Conservation (phyloP, 1,284 basidiomycete species). For the Rhizoctonia solani region DNA sequence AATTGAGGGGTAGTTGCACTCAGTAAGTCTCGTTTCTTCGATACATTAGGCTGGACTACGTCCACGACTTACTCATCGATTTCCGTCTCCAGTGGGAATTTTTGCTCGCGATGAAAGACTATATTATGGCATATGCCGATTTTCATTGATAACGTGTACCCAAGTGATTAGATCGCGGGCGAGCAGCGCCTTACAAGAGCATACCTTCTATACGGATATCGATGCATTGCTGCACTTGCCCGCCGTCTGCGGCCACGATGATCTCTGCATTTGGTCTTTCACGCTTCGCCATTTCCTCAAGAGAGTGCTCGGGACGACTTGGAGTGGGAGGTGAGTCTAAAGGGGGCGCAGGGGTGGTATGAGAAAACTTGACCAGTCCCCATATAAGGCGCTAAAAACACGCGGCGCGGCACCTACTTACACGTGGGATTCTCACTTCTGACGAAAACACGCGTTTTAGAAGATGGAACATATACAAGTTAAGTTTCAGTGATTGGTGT, state of each 20-base stretch:
- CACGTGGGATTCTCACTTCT: slow-evolving; percentile 34
- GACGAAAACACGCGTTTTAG: slow-evolving; percentile 33
- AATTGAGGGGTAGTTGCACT: slow-evolving; percentile 2
- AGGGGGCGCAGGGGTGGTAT: slow-evolving; percentile 24
- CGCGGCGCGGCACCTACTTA: slow-evolving; percentile 31
- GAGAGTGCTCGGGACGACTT: background rate
- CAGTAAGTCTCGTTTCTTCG: slow-evolving; percentile 9
- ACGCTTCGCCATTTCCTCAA: slow-evolving; percentile 15
- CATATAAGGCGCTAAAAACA: slow-evolving; percentile 35
- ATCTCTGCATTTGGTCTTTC: slow-evolving; percentile 26
- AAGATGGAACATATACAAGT: slow-evolving; percentile 9
- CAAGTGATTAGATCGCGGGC: slow-evolving; percentile 4
- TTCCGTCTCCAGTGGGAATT: slow-evolving; percentile 70
- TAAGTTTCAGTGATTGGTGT: slow-evolving; percentile 4
- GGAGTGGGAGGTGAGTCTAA: slow-evolving; percentile 2
- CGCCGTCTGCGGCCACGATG: slow-evolving; percentile 1
- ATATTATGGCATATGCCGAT: background rate
- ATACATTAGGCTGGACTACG: background rate
- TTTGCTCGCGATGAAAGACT: slow-evolving; percentile 72
- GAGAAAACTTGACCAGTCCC: slow-evolving; percentile 18
- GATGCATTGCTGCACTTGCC: slow-evolving; percentile 28
- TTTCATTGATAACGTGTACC: background rate
- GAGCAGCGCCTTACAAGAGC: background rate
- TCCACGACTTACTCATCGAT: slow-evolving; percentile 64
- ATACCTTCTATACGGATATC: slow-evolving; percentile 32